Base-by-base conservation (phyloP, 768 basidiomycete species). In the Galerina marginata region DNA sequence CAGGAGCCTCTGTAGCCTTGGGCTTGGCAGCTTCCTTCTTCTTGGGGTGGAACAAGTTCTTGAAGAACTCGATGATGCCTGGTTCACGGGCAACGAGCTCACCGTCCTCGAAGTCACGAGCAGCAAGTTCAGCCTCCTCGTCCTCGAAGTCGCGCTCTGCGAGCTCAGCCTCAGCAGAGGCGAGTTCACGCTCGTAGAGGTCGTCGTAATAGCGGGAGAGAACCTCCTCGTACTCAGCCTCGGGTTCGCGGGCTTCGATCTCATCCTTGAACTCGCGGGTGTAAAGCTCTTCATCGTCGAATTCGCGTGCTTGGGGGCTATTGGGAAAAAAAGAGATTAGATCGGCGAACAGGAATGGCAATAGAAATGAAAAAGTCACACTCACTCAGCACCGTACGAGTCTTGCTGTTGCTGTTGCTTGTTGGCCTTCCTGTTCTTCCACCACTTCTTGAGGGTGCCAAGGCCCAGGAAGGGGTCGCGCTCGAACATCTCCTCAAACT, bases 161-260 rank as follows among this genome's bases (percentile, higher is more conserved):
- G 20, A 20, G 20, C 20, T 20, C 20, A 20, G 20, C 20, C 20
- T 20, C 20, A 20, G 20, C 51, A 40, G 51, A 36, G 14, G 51
- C 36, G 44, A 59, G 46, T 40, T 61, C 60, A 7, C 60, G 60
- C 46, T 61, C 54, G 39, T 56, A 43, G 36, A 61, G 48, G 38
- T 65, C 61, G 40, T 57, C 54, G 23, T 57, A 49, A 45, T 61
- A 52, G 57, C 64, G 60, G 26, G 20, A 56, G 39, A 65, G 23
- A 46, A 62, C 11, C 40, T 60, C 53, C n/a, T 66, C 53, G 47
- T 52, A 59, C 2, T 45, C 48, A 23, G 45, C 62, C 16, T 61
- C 51, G 59, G 63, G 47, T 16, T 63, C 62, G 43, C 65, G 65
- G 12, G 55, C 59, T n/a, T 58, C 46, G 26, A 55, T 15, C 20